Base-by-base conservation (phyloP, 768 basidiomycete species). In the Stropharia rugosoannulata region DNA sequence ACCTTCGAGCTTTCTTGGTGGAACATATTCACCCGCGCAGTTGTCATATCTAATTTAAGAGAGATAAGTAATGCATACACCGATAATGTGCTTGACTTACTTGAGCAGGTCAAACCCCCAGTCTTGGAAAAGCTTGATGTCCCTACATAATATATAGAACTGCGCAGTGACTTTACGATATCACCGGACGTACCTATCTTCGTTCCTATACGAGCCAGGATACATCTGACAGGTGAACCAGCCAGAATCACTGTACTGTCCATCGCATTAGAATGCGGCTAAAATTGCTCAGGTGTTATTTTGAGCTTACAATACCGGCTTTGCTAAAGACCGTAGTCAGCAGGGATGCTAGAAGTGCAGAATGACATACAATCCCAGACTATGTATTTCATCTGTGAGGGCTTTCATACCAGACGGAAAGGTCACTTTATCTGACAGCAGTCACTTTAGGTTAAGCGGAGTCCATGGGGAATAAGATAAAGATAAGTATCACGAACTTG, bases 91-190 rank as follows among this genome's bases (percentile, higher is more conserved):
- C 18, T 44, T 56, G 35, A 59, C 80, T 22, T 53, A 85, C 85
- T 86, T 87, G 16, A 86, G 70, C 55, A 82, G 75, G 63, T 87
- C 82, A 50, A 87, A 86, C 5, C 83, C 84, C 86, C 86, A 87
- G 45, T 81, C 77, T 57, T 77, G 78, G 70, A 87, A 87, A 8
- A 78, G 62, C 63, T 80, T 78, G 29, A 73, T 74, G 65, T 87
- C 85, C 57, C 83, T 84, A 49, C 22, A 46, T 42, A 57, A 29
- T 46, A 3, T 44, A 25, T 25, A 12, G 4, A 18, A 36, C 42
- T 12, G 2, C 2, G 22, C 38, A 22, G 3, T 27, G 12, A 18
- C 35, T 35, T 35, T 13, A 43, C 6, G n/a, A 50, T 32, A 4
- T 15, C 25, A n/a, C 18, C 13, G 37, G 39, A 59, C 65, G 18